These are phyloP conservation scores for Adansonia gregorii DNA, from an alignment of 441 rosid species.

Conservation along the genomic window DNA sequence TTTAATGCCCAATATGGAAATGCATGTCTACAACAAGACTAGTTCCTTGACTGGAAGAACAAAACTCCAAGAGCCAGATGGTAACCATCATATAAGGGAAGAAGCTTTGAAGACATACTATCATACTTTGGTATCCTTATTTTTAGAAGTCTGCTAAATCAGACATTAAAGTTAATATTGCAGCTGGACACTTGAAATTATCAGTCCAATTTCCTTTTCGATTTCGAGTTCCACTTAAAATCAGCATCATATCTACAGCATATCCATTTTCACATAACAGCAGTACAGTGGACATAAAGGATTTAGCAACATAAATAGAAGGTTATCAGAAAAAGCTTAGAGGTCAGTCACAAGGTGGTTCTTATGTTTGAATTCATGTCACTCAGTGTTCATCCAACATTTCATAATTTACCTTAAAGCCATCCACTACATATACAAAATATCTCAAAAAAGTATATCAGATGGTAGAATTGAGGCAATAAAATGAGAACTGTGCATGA, in stretches of 20 bases:
- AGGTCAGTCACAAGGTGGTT: not conserved
- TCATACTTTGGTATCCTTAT: not conserved
- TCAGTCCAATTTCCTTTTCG: not conserved
- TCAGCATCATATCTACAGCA: not conserved
- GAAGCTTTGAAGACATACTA: not conserved
- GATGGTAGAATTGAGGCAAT: not conserved
- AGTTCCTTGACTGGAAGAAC: conserved; percentile 15
- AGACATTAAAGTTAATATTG: not conserved
- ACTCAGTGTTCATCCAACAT: not conserved
- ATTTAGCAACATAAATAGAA: not conserved
- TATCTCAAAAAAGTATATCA: not conserved
- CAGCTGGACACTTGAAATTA: not conserved
- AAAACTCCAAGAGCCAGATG: not conserved
- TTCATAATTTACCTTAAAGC: not conserved
- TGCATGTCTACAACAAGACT: not conserved
- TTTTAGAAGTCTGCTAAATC: conserved; percentile 4
- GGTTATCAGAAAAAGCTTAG: not conserved
- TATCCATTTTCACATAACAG: not conserved
- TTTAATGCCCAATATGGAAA: not conserved
- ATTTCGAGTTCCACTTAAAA: conserved; percentile 3
- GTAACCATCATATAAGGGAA: conserved; percentile 1
- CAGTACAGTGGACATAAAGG: not conserved
- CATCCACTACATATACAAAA: not conserved
- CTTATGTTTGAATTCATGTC: conserved; percentile 5
- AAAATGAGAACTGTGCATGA: not conserved